These are phyloP conservation scores for Helenozyma baotianmanensis DNA, from an alignment of 805 yeast species.

Conservation along the genomic window DNA sequence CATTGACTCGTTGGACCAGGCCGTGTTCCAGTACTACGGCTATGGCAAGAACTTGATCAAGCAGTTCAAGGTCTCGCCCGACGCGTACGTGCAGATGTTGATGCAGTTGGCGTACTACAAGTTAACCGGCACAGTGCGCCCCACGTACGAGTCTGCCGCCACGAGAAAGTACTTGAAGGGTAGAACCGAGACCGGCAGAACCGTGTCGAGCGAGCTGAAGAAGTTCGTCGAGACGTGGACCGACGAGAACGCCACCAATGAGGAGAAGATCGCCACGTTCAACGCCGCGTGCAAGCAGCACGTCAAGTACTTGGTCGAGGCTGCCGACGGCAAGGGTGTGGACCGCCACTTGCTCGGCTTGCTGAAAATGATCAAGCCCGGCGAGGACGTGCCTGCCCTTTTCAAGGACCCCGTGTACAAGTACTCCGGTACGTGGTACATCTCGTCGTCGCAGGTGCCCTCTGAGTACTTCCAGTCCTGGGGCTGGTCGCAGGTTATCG, in stretches of 20 bases:
- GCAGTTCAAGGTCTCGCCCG: slow-evolving; percentile 82
- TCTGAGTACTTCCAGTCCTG: slow-evolving; percentile 79
- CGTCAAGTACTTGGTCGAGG: slow-evolving; percentile 65
- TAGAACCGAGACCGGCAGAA: slow-evolving; percentile 89
- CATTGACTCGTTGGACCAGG: slow-evolving; percentile 66
- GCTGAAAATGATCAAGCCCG: slow-evolving; percentile 59
- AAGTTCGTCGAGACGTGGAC: slow-evolving; percentile 74
- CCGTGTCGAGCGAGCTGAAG: slow-evolving; percentile 69
- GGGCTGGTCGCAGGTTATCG: slow-evolving; percentile 95
- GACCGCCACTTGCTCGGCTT: slow-evolving; percentile 93
- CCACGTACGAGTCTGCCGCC: slow-evolving; percentile 95
- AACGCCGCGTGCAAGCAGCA: slow-evolving; percentile 73
- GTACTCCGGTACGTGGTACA: slow-evolving; percentile 79
- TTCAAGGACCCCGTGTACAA: slow-evolving; percentile 71
- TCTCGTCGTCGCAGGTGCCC: slow-evolving; percentile 86
- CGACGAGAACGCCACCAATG: slow-evolving; percentile 43
- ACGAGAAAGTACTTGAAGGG: slow-evolving; percentile 86
- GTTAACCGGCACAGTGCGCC: slow-evolving; percentile 71
- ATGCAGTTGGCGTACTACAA: slow-evolving; percentile 89
- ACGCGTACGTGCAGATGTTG: slow-evolving; percentile 86
- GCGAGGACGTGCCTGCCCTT: slow-evolving; percentile 60
- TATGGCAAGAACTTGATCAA: slow-evolving; percentile 86
- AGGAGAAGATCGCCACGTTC: slow-evolving; percentile 62
- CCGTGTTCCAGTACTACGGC: slow-evolving; percentile 75
- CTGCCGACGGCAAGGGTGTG: slow-evolving; percentile 82